Evolutionary conservation across 768 basidiomycete species (phyloP), one percentile per base, ranked within the genome.

Genomic region (Roridomyces roridus): DNA sequence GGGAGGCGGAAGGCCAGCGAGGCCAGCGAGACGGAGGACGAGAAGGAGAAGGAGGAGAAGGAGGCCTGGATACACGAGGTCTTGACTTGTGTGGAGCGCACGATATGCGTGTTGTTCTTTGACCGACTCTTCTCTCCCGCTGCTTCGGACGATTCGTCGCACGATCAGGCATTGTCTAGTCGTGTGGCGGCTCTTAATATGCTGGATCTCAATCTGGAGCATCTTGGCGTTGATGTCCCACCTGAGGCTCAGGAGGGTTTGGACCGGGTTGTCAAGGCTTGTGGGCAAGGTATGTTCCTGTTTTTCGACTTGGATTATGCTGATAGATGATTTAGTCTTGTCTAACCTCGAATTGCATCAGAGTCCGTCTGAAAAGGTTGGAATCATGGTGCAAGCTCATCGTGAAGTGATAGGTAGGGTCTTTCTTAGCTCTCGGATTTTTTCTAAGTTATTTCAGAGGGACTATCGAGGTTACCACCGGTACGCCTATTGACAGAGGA

Each of bases 101-200:
- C 86, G 2, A 67, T 97, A 12, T 90, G 88, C 47, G 77, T 78
- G 4, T 63, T 90, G 11, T 89, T 96, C 62, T 98, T 97, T 69
- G 96, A 98, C 70, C 78, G 94, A 52, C 65, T 97, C 4, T 97
- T 94, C 73, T 82, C 87, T 48, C 92, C 90, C 17, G 75, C 80
- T 4, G 70, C 74, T 1, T 79, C 86, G 2, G 83, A 84, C 18
- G 96, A 99, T 65, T 78, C 83, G 0, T 88, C 87, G 1, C 96
- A 97, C 68, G 95, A 99, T 68, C 92, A 93, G 65, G 90, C 93
- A 0, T 77, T 99, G 4, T 86, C 95, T 0, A 91, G 87, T 66
- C 86, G 96, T 6, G 87, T 98, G 15, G 93, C 94, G 14, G 96
- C 95, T 1, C 78, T 99, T 41, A 95, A 96, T 63, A 84, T 95